A percentile compares a stretch with the other conserved stretches of the same genome.
phyloP scores from a whole-genome alignment of 176 grass and related monocot species.

The Aegilops sharonensis region DNA sequence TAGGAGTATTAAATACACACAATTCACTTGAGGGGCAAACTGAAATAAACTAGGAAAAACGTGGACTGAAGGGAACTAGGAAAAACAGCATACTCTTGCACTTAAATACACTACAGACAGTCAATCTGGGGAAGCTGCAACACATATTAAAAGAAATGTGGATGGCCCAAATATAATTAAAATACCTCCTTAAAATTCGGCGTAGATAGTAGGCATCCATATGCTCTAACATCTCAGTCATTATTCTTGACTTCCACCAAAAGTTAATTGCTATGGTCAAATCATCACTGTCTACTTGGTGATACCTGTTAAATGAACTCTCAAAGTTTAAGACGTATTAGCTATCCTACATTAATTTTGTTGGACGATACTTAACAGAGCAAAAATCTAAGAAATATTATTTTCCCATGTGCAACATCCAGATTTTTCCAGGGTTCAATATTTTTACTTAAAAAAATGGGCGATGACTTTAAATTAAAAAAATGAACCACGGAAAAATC shows the following conservation, averaged over 20 bases:
- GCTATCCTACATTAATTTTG: background rate
- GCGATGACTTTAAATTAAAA: background rate
- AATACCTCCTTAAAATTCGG: constrained; percentile 83
- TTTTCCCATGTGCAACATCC: background rate
- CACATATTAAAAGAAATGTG: constrained; percentile 3
- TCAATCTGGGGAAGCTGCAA: background rate
- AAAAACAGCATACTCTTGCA: background rate
- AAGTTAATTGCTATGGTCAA: constrained; percentile 92
- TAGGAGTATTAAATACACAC: background rate
- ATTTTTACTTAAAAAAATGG: background rate
- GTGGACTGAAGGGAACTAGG: background rate
- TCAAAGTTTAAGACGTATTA: constrained; percentile 5
- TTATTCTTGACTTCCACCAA: constrained; percentile 93
- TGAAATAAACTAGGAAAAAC: background rate
- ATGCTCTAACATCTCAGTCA: constrained; percentile 82
- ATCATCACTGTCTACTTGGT: constrained; percentile 95
- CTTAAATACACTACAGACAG: background rate
- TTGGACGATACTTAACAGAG: background rate
- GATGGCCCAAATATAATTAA: constrained; percentile 15
- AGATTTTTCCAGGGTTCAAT: background rate
- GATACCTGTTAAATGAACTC: constrained; percentile 73
- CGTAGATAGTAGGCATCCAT: constrained; percentile 97
- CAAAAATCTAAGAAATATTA: background rate
- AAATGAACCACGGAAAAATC: background rate
- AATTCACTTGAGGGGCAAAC: background rate